phyloP scores from a whole-genome alignment of 768 basidiomycete genomes.

The Phanerodontia chrysosporium region DNA sequence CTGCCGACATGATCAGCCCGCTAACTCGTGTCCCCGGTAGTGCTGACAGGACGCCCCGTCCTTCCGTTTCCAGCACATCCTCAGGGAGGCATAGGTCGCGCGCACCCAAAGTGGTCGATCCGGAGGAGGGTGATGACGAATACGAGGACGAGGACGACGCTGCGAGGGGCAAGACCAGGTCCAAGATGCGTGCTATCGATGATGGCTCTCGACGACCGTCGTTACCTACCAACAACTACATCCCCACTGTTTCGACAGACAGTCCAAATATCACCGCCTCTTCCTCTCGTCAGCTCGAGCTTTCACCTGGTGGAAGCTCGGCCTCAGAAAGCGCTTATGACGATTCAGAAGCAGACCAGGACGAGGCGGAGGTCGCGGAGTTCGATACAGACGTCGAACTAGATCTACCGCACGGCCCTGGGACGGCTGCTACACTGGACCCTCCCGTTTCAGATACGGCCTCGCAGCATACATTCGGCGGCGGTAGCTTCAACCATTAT shows the following conservation, averaged over 20 bases:
- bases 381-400: slow-evolving; percentile 31
- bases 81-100: slow-evolving; percentile 22
- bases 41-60: slow-evolving; percentile 41
- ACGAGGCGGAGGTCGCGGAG: slow-evolving; percentile 14
- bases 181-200: slow-evolving; percentile 42
- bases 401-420: slow-evolving; percentile 22
- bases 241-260: slow-evolving; percentile 6
- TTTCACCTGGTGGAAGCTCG: slow-evolving; percentile 10
- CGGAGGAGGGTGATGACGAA: slow-evolving; percentile 29
- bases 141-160: slow-evolving; percentile 34
- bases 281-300: background rate
- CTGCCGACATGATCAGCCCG: slow-evolving; percentile 33
- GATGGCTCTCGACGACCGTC: slow-evolving; percentile 38
- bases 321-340: slow-evolving; percentile 20
- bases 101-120: slow-evolving; percentile 30
- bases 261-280: background rate
- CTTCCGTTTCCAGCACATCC: slow-evolving; percentile 32
- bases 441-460: slow-evolving; percentile 35
- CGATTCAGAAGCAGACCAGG: slow-evolving; percentile 16
- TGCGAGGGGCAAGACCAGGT: slow-evolving; percentile 27
- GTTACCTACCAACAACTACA: slow-evolving; percentile 31
- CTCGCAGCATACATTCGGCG: slow-evolving; percentile 48
- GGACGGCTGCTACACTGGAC: slow-evolving; percentile 12
- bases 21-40: slow-evolving; percentile 30
- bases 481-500: slow-evolving; percentile 23